Evolutionary conservation across 805 yeast species (phyloP).

Genomic region (Candida ponderosae): DNA sequence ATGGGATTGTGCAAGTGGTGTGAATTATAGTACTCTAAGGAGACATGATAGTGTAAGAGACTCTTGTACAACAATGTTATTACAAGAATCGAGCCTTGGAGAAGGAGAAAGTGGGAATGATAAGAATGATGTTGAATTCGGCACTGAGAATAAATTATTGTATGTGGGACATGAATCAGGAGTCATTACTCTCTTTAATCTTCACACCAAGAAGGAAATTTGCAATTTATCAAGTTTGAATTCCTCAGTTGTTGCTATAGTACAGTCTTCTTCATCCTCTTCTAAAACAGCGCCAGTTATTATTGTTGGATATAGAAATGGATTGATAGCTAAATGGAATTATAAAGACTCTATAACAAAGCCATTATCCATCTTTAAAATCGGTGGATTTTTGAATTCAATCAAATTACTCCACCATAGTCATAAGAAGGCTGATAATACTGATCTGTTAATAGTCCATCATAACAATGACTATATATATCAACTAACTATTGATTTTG

Average conservation of each 20-base stretch:
- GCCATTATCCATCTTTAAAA: too few relatives aligned
- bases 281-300: conserved; percentile 1
- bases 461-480: too few relatives aligned
- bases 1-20: conserved; percentile 67
- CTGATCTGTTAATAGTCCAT: too few relatives aligned
- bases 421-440: too few relatives aligned
- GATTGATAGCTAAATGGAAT: conserved; percentile 34
- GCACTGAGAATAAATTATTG: conserved; percentile 35
- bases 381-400: too few relatives aligned
- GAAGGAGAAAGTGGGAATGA: not conserved
- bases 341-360: conserved; percentile 12
- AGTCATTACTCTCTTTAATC: conserved; percentile 32
- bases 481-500: too few relatives aligned
- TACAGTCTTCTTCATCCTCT: too few relatives aligned
- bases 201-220: conserved; percentile 19
- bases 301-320: conserved; percentile 29
- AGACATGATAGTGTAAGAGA: conserved; percentile 28
- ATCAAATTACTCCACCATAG: too few relatives aligned
- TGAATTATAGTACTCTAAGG: conserved; percentile 30
- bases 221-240: conserved; percentile 19
- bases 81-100: not conserved
- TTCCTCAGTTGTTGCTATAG: conserved; percentile 6
- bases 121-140: conserved; percentile 38
- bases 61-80: conserved; percentile 23
- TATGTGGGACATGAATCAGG: conserved; percentile 36